Conservation (phyloP, 1,284 basidiomycete genomes). For the Megacollybia platyphylla region DNA sequence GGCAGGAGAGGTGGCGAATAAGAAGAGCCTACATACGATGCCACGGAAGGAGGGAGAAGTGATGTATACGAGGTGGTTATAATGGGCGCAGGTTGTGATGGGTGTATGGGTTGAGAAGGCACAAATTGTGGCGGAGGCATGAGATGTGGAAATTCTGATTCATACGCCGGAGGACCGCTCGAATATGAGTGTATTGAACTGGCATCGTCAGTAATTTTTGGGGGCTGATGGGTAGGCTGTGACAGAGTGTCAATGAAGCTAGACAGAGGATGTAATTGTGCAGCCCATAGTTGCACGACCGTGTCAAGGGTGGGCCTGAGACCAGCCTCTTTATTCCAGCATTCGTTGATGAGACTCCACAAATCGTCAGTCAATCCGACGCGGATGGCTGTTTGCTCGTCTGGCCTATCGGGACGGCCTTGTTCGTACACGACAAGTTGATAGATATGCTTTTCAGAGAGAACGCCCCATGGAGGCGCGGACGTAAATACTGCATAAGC, state of each 20-base stretch:
- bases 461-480: slow-evolving; percentile 3
- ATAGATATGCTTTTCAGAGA: slow-evolving; percentile 3
- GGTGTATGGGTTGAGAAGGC: background rate
- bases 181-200: background rate
- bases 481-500: background rate
- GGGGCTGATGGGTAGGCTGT: background rate
- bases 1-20: too few species aligned
- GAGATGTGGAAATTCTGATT: background rate
- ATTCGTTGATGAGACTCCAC: slow-evolving; percentile 3
- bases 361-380: slow-evolving; percentile 1
- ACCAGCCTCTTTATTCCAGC: slow-evolving; percentile 1
- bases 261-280: background rate
- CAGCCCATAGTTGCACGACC: slow-evolving; percentile 1
- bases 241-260: background rate
- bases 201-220: background rate
- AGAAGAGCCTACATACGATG: too few species aligned
- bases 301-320: slow-evolving; percentile 3
- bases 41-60: too few species aligned
- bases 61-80: too few species aligned
- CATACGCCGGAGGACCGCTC: background rate
- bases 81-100: background rate
- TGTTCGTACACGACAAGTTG: slow-evolving; percentile 2
- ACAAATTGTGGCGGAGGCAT: background rate
- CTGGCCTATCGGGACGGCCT: slow-evolving; percentile 3
- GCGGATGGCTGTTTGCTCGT: background rate